A percentile compares a stretch with the other conserved stretches of the same genome.
These are phyloP conservation scores for Rhizopogon salebrosus DNA, from an alignment of 768 basidiomycete genomes.

Conservation along the genomic window DNA sequence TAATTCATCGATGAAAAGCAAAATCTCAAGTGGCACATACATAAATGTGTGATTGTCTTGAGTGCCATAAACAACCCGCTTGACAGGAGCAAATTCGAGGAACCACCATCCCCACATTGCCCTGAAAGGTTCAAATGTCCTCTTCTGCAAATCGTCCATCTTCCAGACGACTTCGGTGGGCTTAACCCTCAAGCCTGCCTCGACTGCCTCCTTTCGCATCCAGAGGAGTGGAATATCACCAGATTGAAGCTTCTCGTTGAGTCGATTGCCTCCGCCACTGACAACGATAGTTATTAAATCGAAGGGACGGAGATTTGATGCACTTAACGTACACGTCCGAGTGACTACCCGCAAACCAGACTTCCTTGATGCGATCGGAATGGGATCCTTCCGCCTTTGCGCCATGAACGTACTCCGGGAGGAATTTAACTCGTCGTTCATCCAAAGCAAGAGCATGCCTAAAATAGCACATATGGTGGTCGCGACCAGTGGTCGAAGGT, in stretches of 20 bases:
- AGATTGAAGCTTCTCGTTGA: constrained; percentile 2
- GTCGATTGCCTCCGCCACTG: constrained; percentile 17
- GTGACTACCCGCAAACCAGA: constrained; percentile 26
- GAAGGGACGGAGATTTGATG: neutral
- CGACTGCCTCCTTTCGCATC: constrained; percentile 21
- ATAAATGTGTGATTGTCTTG: neutral
- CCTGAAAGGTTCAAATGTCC: constrained; percentile 1
- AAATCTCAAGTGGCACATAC: neutral
- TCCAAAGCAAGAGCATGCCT: constrained; percentile 32
- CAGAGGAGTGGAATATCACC: constrained; percentile 16
- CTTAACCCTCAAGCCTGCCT: constrained; percentile 15
- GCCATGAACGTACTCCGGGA: constrained; percentile 23
- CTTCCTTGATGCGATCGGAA: constrained; percentile 23
- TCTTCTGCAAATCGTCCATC: constrained; percentile 5
- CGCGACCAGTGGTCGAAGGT: constrained; percentile 11
- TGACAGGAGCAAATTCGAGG: constrained; percentile 1
- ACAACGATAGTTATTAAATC: neutral
- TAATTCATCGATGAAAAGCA: neutral
- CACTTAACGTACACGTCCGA: constrained; percentile 27
- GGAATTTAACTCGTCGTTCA: constrained; percentile 30
- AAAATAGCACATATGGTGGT: constrained; percentile 26
- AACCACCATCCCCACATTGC: neutral
- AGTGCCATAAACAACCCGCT: constrained; percentile 5
- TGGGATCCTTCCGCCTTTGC: neutral
- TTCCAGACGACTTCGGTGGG: constrained; percentile 3